Evolutionary conservation across 1,284 basidiomycete genomes (phyloP), one percentile per base, ranked within the genome.

Genomic region (Ceratobasidium theobromae): DNA sequence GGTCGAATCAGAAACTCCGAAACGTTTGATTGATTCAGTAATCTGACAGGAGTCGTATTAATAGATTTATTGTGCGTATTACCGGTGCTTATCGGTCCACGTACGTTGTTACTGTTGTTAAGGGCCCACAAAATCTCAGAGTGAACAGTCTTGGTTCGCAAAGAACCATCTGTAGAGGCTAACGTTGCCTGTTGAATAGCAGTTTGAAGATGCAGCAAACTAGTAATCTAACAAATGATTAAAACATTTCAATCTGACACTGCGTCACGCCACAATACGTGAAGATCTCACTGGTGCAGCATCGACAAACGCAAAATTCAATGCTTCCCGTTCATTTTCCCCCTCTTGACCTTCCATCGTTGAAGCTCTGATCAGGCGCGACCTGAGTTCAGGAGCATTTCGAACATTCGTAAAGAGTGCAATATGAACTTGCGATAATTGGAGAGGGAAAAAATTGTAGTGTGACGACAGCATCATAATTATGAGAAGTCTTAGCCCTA

Each of bases 251-350:
- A 18, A 9, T 53, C 11, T 48, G n/a, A 23, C 43, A 8, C 8
- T 18, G 6, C n/a, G 35, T 23, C 35, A 49, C 11, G 40, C 8
- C 38, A 23, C 46, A 30, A n/a, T 8, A 8, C 35, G 9, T 16
- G 25, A 9, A n/a, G 73, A n/a, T n/a, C 84, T 75, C 58, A 83
- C 83, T 70, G 82, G 72, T 3, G 71, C 76, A 23, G 90, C 91
- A 74, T 96, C 89, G 71, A 98, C 79, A 76, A 96, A 97, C 0
- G 90, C 90, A 77, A 91, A 96, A 74, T 95, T 91, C 69, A 96
- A 81, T 14, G 82, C 81, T 25, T 84, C 84, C 53, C 91, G 82
- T 70, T 91, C 87, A 2, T 71, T 71, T n/a, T 90, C 84, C 16
- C 91, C 91, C 28, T 83, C 81, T 0, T 75, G 74, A 0, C 87